phyloP scores from a whole-genome alignment of 2,329 filamentous ascomycete species.

The Aspergillus fructus region DNA sequence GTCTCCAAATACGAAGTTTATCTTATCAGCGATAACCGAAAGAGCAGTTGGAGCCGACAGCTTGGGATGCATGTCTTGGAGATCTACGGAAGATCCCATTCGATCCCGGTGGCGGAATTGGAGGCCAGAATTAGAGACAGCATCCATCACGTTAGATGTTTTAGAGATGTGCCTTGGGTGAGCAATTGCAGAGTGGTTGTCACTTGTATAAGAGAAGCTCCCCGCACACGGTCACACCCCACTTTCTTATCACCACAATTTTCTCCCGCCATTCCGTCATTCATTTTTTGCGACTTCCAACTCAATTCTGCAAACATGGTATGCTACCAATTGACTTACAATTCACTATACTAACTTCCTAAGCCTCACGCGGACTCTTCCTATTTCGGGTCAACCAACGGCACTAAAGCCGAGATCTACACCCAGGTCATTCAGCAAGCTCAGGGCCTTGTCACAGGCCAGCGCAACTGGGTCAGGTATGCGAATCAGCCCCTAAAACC shows the following conservation, averaged over 20 bases:
- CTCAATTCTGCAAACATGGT: not conserved
- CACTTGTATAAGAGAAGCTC: not conserved
- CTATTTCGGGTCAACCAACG: constrained; percentile 36
- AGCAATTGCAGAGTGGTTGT: not conserved
- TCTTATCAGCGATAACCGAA: constrained; percentile 1
- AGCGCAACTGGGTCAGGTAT: constrained; percentile 43
- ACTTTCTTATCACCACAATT: constrained; percentile 4
- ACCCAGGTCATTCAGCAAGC: constrained; percentile 41
- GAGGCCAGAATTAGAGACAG: not conserved
- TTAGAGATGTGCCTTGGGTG: not conserved
- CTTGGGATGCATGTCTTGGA: not conserved
- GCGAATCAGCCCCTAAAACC: not conserved
- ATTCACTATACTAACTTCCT: not conserved
- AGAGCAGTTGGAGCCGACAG: constrained; percentile 34
- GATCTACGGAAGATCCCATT: not conserved
- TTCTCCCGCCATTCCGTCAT: not conserved
- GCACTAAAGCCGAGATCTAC: constrained; percentile 45
- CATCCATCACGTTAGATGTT: not conserved
- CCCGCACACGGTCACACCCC: not conserved
- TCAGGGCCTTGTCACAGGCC: constrained; percentile 39
- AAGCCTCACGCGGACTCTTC: constrained; percentile 51
- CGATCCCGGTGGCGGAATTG: constrained; percentile 1
- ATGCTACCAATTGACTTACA: not conserved
- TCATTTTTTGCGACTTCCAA: not conserved
- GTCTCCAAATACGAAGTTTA: not conserved